Conservation (phyloP, 495 filamentous ascomycete genomes). For the Darksidea phi region DNA sequence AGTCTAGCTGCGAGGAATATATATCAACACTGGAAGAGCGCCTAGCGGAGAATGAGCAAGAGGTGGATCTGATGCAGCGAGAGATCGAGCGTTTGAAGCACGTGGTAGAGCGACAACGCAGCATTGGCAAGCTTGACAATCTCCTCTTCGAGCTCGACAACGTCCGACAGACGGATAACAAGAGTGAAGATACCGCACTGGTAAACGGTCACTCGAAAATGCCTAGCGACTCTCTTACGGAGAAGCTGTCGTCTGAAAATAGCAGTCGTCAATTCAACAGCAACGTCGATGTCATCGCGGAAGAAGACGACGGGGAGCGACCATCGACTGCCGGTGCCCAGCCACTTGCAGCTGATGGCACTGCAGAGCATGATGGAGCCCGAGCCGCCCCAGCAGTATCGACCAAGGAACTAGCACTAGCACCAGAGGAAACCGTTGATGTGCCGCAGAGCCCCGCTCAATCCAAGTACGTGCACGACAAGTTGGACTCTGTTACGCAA, state of each 20-base stretch:
- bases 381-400: slow-evolving; percentile 16
- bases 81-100: slow-evolving; percentile 93
- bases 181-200: slow-evolving; percentile 27
- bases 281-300: slow-evolving; percentile 32
- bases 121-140: slow-evolving; percentile 89
- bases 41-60: slow-evolving; percentile 92
- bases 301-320: slow-evolving; percentile 29
- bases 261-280: slow-evolving; percentile 28
- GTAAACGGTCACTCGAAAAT: slow-evolving; percentile 40
- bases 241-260: slow-evolving; percentile 30
- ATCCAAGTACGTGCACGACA: slow-evolving; percentile 82
- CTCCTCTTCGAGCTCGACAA: slow-evolving; percentile 87
- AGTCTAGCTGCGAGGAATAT: slow-evolving; percentile 87
- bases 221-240: slow-evolving; percentile 36
- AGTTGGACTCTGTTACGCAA: slow-evolving; percentile 86
- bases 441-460: slow-evolving; percentile 68
- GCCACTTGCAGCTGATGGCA: slow-evolving; percentile 16
- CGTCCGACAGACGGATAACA: slow-evolving; percentile 62
- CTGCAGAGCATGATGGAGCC: slow-evolving; percentile 33
- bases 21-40: slow-evolving; percentile 96
- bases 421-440: slow-evolving; percentile 37
- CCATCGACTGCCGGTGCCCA: slow-evolving; percentile 28
- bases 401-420: slow-evolving; percentile 49
- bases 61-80: slow-evolving; percentile 92
- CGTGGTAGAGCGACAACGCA: slow-evolving; percentile 91